These are phyloP conservation scores for Podospora pseudocomata DNA, from an alignment of 495 filamentous ascomycete species.

Conservation along the genomic window DNA sequence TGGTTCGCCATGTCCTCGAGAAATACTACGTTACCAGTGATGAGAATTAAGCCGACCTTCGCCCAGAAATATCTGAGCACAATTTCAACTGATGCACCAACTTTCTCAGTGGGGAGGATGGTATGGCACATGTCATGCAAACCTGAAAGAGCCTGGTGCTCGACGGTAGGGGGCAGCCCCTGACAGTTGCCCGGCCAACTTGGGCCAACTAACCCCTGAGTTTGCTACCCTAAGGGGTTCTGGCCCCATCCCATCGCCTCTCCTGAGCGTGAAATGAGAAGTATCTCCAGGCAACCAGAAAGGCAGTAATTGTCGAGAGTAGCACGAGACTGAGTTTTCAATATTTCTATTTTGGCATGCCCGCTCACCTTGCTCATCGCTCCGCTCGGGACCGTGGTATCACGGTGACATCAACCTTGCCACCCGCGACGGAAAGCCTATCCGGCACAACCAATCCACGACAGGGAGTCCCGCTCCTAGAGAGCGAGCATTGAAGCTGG, in stretches of 20 bases:
- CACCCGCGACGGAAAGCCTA: conserved; percentile 1
- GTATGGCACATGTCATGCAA: neutral
- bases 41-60: neutral
- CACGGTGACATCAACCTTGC: conserved; percentile 4
- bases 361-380: neutral
- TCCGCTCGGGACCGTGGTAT: neutral
- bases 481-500: neutral
- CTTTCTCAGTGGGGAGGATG: neutral
- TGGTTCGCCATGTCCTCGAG: neutral
- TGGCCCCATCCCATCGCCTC: neutral
- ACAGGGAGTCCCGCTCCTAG: neutral
- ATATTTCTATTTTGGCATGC: neutral
- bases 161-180: neutral
- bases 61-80: neutral
- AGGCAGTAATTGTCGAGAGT: neutral
- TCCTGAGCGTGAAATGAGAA: neutral
- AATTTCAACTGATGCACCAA: neutral
- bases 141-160: neutral
- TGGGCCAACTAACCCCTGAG: neutral
- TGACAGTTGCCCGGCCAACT: neutral
- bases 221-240: neutral
- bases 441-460: neutral
- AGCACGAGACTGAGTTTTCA: neutral
- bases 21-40: neutral
- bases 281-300: neutral